phyloP scores from a whole-genome alignment of 345 rosid genomes.

The Aquilaria yunnanensis region DNA sequence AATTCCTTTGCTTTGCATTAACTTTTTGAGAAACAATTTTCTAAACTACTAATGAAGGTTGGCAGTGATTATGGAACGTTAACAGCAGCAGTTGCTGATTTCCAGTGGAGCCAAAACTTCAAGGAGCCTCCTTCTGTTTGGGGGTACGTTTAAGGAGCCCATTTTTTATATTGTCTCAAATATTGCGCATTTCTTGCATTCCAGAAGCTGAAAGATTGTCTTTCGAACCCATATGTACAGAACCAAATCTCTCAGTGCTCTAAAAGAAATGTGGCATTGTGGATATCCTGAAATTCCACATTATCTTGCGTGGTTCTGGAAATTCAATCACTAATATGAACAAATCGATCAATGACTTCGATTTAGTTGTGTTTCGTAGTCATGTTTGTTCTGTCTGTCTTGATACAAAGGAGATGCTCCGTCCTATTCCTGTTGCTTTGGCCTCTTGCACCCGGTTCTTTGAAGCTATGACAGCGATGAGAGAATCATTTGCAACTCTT shows the following conservation, averaged over 20 bases:
- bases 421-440: constrained; percentile 96
- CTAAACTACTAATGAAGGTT: constrained; percentile 91
- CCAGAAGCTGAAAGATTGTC: too few species aligned
- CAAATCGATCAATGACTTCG: too few species aligned
- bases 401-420: constrained; percentile 79
- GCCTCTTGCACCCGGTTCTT: constrained; percentile 97
- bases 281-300: too few species aligned
- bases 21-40: constrained; percentile 82
- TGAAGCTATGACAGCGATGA: constrained; percentile 98
- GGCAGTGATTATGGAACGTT: constrained; percentile 95
- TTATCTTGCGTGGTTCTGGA: too few species aligned
- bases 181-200: too few species aligned
- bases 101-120: constrained; percentile 97
- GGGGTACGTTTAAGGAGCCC: constrained; percentile 52
- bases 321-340: too few species aligned
- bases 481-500: constrained; percentile 93
- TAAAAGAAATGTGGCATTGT: too few species aligned
- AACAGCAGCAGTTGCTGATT: constrained; percentile 87
- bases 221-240: too few species aligned
- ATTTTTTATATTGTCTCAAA: neutral
- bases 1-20: constrained; percentile 6
- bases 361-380: too few species aligned
- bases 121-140: constrained; percentile 96
- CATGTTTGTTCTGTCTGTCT: neutral
- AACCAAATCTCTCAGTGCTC: too few species aligned